Conservation (phyloP, 2,329 filamentous ascomycete species). For the Allantophomopsis lycopodina region DNA sequence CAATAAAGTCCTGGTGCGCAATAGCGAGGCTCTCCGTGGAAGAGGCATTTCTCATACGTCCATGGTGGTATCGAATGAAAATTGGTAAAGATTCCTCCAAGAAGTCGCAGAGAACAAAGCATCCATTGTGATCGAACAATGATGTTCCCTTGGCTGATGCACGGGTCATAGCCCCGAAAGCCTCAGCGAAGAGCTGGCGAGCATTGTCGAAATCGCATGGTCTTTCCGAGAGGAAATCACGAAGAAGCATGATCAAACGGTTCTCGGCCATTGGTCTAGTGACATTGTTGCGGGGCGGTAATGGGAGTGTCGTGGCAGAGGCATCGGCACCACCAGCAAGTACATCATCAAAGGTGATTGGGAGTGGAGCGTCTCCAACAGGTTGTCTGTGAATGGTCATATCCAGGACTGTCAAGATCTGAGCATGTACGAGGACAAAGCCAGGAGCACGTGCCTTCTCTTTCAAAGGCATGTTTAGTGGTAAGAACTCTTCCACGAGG, state of each 20-base stretch:
- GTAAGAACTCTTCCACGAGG: constrained; percentile 43
- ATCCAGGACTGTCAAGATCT: constrained; percentile 51
- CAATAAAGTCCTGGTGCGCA: constrained; percentile 24
- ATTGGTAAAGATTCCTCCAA: constrained; percentile 55
- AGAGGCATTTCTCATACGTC: constrained; percentile 20
- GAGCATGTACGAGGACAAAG: constrained; percentile 53
- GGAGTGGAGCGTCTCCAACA: constrained; percentile 24
- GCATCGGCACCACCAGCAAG: constrained; percentile 45
- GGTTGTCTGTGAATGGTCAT: constrained; percentile 51
- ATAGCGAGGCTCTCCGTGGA: neutral
- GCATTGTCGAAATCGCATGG: constrained; percentile 36
- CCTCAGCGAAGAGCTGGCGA: constrained; percentile 45
- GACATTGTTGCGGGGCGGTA: constrained; percentile 42
- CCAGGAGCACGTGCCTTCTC: constrained; percentile 47
- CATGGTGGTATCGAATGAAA: constrained; percentile 43
- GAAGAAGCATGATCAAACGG: constrained; percentile 53
- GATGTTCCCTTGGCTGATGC: constrained; percentile 48
- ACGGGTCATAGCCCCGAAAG: constrained; percentile 48
- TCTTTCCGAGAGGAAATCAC: constrained; percentile 52
- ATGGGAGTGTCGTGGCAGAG: constrained; percentile 36
- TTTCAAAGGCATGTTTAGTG: constrained; percentile 32
- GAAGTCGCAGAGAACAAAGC: constrained; percentile 62
- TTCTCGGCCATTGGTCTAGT: constrained; percentile 58
- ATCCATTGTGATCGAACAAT: constrained; percentile 55
- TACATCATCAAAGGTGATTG: constrained; percentile 54